These are phyloP conservation scores for Colletotrichum incanum DNA, from an alignment of 2,329 filamentous ascomycete genomes.

Conservation along the genomic window DNA sequence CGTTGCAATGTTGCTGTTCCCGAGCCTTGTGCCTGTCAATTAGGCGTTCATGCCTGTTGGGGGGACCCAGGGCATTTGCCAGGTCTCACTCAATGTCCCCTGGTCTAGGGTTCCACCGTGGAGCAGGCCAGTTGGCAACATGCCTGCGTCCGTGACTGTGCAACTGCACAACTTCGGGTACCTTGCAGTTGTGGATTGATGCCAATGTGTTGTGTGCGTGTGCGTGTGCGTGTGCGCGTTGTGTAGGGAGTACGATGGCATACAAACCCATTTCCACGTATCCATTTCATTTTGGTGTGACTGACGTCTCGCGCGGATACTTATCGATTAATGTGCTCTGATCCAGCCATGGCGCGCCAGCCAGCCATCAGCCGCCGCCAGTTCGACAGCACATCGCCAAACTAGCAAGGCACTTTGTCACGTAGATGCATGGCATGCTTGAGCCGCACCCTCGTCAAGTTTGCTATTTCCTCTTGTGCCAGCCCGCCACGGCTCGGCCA, in stretches of 20 bases:
- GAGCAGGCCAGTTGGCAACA: constrained; percentile 7
- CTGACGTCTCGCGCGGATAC: constrained; percentile 1
- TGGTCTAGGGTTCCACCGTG: constrained; percentile 26
- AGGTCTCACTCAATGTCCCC: constrained; percentile 19
- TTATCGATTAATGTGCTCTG: constrained; percentile 15
- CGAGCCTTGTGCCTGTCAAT: constrained; percentile 27
- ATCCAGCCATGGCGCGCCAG: not conserved
- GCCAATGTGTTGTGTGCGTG: not conserved
- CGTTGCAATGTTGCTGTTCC: constrained; percentile 5
- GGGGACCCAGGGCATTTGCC: constrained; percentile 21
- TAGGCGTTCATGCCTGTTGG: constrained; percentile 29
- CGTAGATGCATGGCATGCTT: not conserved
- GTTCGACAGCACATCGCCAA: constrained; percentile 6
- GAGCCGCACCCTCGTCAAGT: constrained; percentile 1
- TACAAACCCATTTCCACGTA: not conserved
- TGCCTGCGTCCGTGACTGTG: constrained; percentile 9
- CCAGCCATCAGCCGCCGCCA: not conserved
- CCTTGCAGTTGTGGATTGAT: constrained; percentile 27
- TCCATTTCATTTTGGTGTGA: not conserved
- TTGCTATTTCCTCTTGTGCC: not conserved
- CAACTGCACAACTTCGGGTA: constrained; percentile 35
- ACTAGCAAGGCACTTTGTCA: not conserved
- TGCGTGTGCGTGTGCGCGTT: not conserved
- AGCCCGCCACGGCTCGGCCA: constrained; percentile 7
- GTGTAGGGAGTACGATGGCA: not conserved